A percentile compares a stretch with the other conserved stretches of the same genome.
Conservation (phyloP, 805 yeast genomes). For the Kodamaea kakaduensis region DNA sequence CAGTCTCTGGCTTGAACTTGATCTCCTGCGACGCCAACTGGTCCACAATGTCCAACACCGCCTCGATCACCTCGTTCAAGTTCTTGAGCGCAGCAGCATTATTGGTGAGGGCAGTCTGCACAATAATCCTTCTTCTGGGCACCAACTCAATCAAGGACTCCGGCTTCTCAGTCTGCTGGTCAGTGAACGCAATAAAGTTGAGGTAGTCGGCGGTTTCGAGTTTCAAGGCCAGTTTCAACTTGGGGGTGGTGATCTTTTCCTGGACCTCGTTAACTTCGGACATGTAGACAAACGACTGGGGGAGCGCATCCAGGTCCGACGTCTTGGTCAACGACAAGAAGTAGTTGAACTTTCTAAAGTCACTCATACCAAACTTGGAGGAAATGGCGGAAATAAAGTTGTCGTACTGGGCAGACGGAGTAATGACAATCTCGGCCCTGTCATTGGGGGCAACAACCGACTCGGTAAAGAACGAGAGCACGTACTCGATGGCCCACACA, state of each 20-base stretch:
- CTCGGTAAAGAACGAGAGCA: conserved; percentile 54
- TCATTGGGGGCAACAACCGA: conserved; percentile 55
- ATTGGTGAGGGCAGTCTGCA: conserved; percentile 52
- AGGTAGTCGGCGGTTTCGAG: conserved; percentile 48
- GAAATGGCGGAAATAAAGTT: conserved; percentile 81
- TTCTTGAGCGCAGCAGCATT: conserved; percentile 47
- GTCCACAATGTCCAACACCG: conserved; percentile 60
- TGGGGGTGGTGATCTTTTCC: conserved; percentile 53
- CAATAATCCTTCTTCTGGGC: conserved; percentile 49
- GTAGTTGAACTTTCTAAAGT: conserved; percentile 70
- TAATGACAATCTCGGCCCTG: conserved; percentile 57
- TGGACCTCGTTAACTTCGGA: conserved; percentile 81
- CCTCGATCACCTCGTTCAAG: conserved; percentile 46
- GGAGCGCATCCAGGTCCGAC: conserved; percentile 64
- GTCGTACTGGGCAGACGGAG: conserved; percentile 52
- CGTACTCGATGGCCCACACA: conserved; percentile 59
- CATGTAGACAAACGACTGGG: conserved; percentile 80
- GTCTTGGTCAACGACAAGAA: conserved; percentile 83
- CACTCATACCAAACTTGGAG: conserved; percentile 77
- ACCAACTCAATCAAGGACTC: conserved; percentile 49
- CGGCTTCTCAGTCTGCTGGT: conserved; percentile 76
- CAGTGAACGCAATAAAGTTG: conserved; percentile 75
- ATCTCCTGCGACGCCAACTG: conserved; percentile 45
- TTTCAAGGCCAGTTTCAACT: conserved; percentile 34
- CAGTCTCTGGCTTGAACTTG: conserved; percentile 67